These are phyloP conservation scores for Rhizopogon vesiculosus DNA, from an alignment of 768 basidiomycete genomes.

Conservation along the genomic window DNA sequence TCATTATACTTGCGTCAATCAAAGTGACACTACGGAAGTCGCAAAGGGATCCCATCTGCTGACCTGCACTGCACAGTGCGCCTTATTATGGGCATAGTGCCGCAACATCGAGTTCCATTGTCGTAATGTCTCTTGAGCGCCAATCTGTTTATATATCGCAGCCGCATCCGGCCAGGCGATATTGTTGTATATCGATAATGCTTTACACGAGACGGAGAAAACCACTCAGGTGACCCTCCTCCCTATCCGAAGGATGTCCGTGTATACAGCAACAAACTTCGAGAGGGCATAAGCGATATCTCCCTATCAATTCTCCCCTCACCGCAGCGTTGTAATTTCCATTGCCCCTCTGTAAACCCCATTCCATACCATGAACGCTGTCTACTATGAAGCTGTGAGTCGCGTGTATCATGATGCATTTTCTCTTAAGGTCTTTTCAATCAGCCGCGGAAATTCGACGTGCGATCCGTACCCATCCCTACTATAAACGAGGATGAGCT, in stretches of 20 bases:
- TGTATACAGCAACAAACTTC: neutral
- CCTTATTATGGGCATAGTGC: no score
- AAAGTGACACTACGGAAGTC: no score
- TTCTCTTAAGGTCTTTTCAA: neutral
- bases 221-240: neutral
- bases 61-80: no score
- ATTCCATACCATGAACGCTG: conserved; percentile 37
- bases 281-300: neutral
- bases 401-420: neutral
- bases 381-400: conserved; percentile 41
- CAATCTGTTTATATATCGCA: neutral
- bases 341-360: neutral
- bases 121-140: neutral
- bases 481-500: conserved; percentile 51
- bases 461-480: conserved; percentile 48
- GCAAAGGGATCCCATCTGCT: no score
- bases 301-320: neutral
- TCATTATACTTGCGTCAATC: no score
- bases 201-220: neutral
- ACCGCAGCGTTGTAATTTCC: neutral
- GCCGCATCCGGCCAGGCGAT: neutral
- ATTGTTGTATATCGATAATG: neutral
- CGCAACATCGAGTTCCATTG: neutral
- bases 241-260: neutral
- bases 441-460: conserved; percentile 47